phyloP scores from a whole-genome alignment of 345 rosid genomes.

The Gossypium stocksii region DNA sequence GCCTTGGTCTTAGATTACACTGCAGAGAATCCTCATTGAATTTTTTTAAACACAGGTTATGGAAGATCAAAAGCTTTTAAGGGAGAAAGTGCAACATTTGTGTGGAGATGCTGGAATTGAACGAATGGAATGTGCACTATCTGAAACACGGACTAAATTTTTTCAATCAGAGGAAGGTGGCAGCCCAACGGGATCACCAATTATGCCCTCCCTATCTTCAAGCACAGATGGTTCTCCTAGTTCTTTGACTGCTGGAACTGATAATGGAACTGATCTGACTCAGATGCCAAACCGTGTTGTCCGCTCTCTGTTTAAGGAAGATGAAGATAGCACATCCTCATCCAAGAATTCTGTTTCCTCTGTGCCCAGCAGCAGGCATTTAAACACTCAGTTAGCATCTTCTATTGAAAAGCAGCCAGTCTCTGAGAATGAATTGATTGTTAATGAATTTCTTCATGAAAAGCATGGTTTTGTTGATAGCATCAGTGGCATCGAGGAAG shows the following conservation, averaged over 20 bases:
- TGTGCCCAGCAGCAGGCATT: slow-evolving; percentile 22
- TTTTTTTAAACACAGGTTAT: slow-evolving; percentile 43
- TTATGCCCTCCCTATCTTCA: slow-evolving; percentile 28
- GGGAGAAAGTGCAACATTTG: slow-evolving; percentile 72
- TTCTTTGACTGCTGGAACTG: slow-evolving; percentile 30
- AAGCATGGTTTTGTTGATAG: slow-evolving; percentile 39
- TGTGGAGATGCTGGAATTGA: slow-evolving; percentile 73
- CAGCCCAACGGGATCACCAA: slow-evolving; percentile 55
- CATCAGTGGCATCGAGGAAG: slow-evolving; percentile 30
- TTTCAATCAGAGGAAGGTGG: slow-evolving; percentile 56
- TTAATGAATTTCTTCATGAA: slow-evolving; percentile 71
- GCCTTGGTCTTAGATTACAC: not conserved
- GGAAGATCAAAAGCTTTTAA: slow-evolving; percentile 78
- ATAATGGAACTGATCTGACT: slow-evolving; percentile 22
- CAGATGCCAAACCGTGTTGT: slow-evolving; percentile 51
- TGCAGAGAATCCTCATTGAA: not conserved
- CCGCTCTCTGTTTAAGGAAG: slow-evolving; percentile 72
- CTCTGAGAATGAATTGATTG: slow-evolving; percentile 72
- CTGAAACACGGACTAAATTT: slow-evolving; percentile 61
- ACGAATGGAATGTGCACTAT: slow-evolving; percentile 74
- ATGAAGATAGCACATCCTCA: slow-evolving; percentile 33
- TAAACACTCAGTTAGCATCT: slow-evolving; percentile 23
- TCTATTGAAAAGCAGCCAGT: slow-evolving; percentile 25
- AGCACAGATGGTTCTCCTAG: slow-evolving; percentile 34
- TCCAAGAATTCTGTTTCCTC: slow-evolving; percentile 34